A percentile compares a stretch with the other conserved stretches of the same genome.
phyloP scores from a whole-genome alignment of 768 basidiomycete genomes.

The Panus rudis region DNA sequence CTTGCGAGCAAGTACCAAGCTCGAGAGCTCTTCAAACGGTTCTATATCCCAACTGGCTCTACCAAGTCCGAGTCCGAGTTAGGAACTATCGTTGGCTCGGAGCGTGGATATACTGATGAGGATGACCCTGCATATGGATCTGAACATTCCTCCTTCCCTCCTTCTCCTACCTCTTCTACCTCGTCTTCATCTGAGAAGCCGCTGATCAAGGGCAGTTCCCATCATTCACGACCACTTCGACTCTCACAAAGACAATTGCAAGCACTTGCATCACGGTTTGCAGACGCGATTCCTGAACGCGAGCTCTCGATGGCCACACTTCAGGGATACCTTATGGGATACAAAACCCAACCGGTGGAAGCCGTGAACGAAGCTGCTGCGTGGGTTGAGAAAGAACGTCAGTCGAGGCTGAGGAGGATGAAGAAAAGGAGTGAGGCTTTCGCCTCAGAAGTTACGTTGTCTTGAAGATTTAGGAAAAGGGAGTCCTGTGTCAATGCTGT shows the following conservation, averaged over 20 bases:
- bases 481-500: too few relatives aligned
- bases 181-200: too few relatives aligned
- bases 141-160: too few relatives aligned
- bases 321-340: slow-evolving; percentile 60
- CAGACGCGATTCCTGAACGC: slow-evolving; percentile 42
- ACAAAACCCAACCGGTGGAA: slow-evolving; percentile 52
- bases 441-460: too few relatives aligned
- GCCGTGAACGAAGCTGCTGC: slow-evolving; percentile 25
- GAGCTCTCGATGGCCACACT: slow-evolving; percentile 36
- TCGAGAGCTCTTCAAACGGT: slow-evolving; percentile 54
- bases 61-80: too few relatives aligned
- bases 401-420: slow-evolving; percentile 5
- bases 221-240: background rate
- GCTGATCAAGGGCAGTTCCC: too few relatives aligned
- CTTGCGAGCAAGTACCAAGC: slow-evolving; percentile 68
- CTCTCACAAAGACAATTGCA: slow-evolving; percentile 22
- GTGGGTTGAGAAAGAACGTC: slow-evolving; percentile 8
- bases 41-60: too few relatives aligned
- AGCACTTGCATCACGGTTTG: slow-evolving; percentile 50
- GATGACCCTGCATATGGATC: too few relatives aligned
- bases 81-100: too few relatives aligned
- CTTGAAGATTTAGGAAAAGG: too few relatives aligned
- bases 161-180: too few relatives aligned
- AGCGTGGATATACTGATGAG: too few relatives aligned
- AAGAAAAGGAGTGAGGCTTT: background rate